Evolutionary conservation across 2,329 filamentous ascomycete genomes (phyloP).

Genomic region (Cephalotrichum gorgonifer): DNA sequence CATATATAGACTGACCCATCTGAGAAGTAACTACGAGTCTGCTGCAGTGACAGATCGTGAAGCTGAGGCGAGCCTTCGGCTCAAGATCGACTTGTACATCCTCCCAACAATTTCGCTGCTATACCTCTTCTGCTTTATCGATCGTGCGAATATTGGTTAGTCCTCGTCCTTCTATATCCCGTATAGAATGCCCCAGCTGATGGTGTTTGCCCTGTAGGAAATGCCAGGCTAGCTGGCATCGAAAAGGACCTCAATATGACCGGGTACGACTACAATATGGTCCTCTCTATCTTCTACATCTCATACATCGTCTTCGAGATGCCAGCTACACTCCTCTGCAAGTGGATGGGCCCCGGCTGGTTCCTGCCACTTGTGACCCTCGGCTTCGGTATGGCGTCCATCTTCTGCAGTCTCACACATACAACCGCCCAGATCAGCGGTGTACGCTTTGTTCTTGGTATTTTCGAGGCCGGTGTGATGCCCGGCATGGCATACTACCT

Average conservation of each 20-base stretch:
- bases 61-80: conserved; percentile 29
- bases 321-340: conserved; percentile 51
- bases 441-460: conserved; percentile 48
- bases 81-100: conserved; percentile 56
- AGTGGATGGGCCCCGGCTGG: conserved; percentile 54
- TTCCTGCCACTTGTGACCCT: conserved; percentile 49
- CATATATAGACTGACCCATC: too few species aligned
- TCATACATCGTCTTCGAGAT: conserved; percentile 58
- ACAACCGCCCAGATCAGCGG: conserved; percentile 33
- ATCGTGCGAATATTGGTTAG: conserved; percentile 62
- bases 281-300: conserved; percentile 54
- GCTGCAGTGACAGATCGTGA: neutral
- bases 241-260: conserved; percentile 41
- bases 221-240: conserved; percentile 48
- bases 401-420: conserved; percentile 50
- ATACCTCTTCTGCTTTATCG: conserved; percentile 66
- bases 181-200: conserved; percentile 64
- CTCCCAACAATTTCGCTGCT: conserved; percentile 56
- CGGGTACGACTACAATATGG: conserved; percentile 50
- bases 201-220: conserved; percentile 50
- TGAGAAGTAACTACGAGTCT: too few species aligned
- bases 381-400: conserved; percentile 46
- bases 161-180: conserved; percentile 49
- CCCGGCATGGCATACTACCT: conserved; percentile 58
- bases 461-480: conserved; percentile 56